Evolutionary conservation across 192 early-diverging fungal species (phyloP).

Genomic region (Coemansia asiatica): DNA sequence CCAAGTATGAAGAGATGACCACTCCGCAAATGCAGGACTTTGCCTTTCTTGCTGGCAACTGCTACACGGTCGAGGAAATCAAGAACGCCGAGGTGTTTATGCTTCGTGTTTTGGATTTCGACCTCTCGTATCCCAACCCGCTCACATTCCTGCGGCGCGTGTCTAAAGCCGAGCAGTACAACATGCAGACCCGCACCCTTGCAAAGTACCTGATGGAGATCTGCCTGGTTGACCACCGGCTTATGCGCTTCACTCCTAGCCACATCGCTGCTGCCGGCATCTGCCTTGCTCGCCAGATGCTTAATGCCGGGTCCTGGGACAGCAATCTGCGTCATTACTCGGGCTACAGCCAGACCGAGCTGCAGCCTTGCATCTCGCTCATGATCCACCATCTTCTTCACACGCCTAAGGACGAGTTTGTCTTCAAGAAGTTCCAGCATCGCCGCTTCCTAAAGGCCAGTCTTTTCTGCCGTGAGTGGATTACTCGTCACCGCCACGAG

Average conservation of each 20-base stretch:
- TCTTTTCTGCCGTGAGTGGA: slow-evolving; percentile 81
- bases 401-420: slow-evolving; percentile 59
- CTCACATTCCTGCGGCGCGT: slow-evolving; percentile 88
- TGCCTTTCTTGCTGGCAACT: slow-evolving; percentile 80
- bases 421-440: slow-evolving; percentile 85
- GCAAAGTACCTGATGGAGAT: slow-evolving; percentile 98
- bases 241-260: slow-evolving; percentile 71
- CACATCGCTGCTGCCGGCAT: slow-evolving; percentile 74
- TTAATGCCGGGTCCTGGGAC: slow-evolving; percentile 73
- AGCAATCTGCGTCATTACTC: slow-evolving; percentile 74
- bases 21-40: slow-evolving; percentile 83
- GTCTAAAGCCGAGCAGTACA: slow-evolving; percentile 86
- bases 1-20: slow-evolving; percentile 94
- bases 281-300: slow-evolving; percentile 82
- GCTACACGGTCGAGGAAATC: slow-evolving; percentile 80
- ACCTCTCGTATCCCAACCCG: slow-evolving; percentile 86
- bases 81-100: slow-evolving; percentile 90
- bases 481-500: slow-evolving; percentile 51
- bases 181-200: slow-evolving; percentile 85
- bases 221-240: slow-evolving; percentile 79
- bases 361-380: slow-evolving; percentile 63
- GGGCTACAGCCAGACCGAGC: slow-evolving; percentile 71
- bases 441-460: slow-evolving; percentile 80
- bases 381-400: slow-evolving; percentile 71
- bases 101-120: slow-evolving; percentile 82